These are phyloP conservation scores for Sporisorium graminicola DNA, from an alignment of 1,284 basidiomycete species.

Conservation along the genomic window DNA sequence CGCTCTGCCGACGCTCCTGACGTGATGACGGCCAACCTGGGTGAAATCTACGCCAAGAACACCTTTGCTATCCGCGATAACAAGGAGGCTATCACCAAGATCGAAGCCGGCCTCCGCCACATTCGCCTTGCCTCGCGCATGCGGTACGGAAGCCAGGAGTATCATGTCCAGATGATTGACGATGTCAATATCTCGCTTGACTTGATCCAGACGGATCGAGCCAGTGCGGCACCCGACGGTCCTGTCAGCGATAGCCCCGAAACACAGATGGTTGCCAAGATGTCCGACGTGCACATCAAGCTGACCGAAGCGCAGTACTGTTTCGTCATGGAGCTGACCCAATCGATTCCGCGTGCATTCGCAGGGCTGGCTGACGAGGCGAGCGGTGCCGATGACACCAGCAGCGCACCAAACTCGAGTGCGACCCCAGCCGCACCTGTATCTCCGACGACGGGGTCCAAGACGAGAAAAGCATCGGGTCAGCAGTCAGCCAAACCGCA, in stretches of 20 bases:
- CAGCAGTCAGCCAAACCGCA: constrained; percentile 20
- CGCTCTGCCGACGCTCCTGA: constrained; percentile 79
- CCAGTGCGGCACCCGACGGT: constrained; percentile 7
- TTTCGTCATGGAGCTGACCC: constrained; percentile 79
- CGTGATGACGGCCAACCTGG: constrained; percentile 83
- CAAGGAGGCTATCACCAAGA: constrained; percentile 69
- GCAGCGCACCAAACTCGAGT: not conserved
- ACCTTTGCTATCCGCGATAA: constrained; percentile 74
- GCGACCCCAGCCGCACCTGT: constrained; percentile 39
- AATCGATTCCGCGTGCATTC: constrained; percentile 81
- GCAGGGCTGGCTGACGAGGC: constrained; percentile 64
- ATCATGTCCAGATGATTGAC: constrained; percentile 82
- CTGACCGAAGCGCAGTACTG: constrained; percentile 92
- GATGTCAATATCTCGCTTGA: constrained; percentile 85
- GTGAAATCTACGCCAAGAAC: constrained; percentile 89
- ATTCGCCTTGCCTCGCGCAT: constrained; percentile 77
- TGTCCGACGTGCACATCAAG: constrained; percentile 90
- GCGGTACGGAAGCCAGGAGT: constrained; percentile 49
- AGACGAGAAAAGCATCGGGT: constrained; percentile 15
- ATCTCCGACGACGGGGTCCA: not conserved
- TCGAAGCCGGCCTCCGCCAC: constrained; percentile 84
- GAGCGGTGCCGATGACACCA: constrained; percentile 58
- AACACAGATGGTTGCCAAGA: constrained; percentile 75
- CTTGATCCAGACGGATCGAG: constrained; percentile 74
- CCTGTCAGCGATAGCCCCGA: constrained; percentile 68